phyloP scores from a whole-genome alignment of 495 filamentous ascomycete genomes.

The Sabuloglossum arenarium region DNA sequence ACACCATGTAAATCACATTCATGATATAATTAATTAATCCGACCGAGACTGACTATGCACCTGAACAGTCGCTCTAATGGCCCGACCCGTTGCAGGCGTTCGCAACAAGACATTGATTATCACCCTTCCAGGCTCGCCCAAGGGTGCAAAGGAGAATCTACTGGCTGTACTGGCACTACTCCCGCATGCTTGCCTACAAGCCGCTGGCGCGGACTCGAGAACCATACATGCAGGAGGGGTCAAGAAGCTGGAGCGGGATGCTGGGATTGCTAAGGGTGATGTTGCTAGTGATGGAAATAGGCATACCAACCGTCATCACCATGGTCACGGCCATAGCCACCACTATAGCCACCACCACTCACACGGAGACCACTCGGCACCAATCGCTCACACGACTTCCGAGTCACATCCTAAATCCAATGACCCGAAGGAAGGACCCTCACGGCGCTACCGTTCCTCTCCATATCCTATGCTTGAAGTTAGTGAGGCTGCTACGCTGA shows the following conservation, averaged over 20 bases:
- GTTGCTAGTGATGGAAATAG: conserved; percentile 5
- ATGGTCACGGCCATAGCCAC: conserved; percentile 37
- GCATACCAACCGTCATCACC: conserved; percentile 19
- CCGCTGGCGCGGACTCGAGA: conserved; percentile 64
- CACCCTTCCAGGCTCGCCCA: conserved; percentile 86
- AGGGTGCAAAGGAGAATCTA: conserved; percentile 94
- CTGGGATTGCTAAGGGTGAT: conserved; percentile 29
- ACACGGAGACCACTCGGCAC: conserved; percentile 33
- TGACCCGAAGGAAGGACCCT: conserved; percentile 60
- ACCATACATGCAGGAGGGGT: conserved; percentile 60
- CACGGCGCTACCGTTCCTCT: conserved; percentile 54
- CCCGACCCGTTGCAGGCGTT: conserved; percentile 79
- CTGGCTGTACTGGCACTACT: conserved; percentile 71
- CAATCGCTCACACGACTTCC: conserved; percentile 49
- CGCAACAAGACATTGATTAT: conserved; percentile 68
- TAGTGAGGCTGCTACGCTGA: conserved; percentile 51
- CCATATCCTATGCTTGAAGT: conserved; percentile 89
- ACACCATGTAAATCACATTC: conserved; percentile 55
- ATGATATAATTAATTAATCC: background rate
- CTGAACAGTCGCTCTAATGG: conserved; percentile 78
- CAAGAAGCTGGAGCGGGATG: conserved; percentile 65
- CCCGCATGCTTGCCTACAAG: conserved; percentile 83
- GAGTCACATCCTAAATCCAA: conserved; percentile 47
- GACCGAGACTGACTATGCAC: background rate
- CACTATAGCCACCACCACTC: conserved; percentile 37